These are phyloP conservation scores for Apophysomyces sp. DNA, from an alignment of 371 early-diverging fungal species.

Conservation along the genomic window DNA sequence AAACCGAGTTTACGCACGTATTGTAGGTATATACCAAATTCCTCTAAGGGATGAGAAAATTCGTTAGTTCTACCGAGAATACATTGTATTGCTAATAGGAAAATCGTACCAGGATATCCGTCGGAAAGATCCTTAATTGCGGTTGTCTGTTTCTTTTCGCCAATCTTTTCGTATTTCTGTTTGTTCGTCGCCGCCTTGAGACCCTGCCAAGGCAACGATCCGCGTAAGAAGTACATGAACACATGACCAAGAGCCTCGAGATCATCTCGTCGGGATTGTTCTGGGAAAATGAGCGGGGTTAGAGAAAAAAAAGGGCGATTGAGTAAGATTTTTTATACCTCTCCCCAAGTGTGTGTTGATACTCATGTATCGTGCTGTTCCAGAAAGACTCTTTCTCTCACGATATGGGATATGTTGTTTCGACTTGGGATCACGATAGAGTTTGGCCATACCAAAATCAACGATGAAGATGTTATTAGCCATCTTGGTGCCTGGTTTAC, in stretches of 20 bases:
- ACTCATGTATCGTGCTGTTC: slow-evolving; percentile 96
- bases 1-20: slow-evolving; percentile 95
- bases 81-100: not conserved
- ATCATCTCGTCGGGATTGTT: slow-evolving; percentile 98
- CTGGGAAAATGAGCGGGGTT: slow-evolving; percentile 35
- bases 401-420: slow-evolving; percentile 89
- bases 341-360: slow-evolving; percentile 94
- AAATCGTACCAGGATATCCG: slow-evolving; percentile 73
- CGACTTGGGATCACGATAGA: slow-evolving; percentile 88
- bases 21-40: slow-evolving; percentile 89
- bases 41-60: slow-evolving; percentile 47
- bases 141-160: slow-evolving; percentile 95
- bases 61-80: not conserved
- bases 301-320: slow-evolving; percentile 7
- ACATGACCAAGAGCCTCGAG: slow-evolving; percentile 99
- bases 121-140: slow-evolving; percentile 93
- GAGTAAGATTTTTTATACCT: slow-evolving; percentile 19
- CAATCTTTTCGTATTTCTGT: slow-evolving; percentile 99
- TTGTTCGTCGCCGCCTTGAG: slow-evolving; percentile 98
- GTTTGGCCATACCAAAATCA: slow-evolving; percentile 97
- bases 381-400: slow-evolving; percentile 88
- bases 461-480: slow-evolving; percentile 73
- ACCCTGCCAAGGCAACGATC: slow-evolving; percentile 99
- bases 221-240: slow-evolving; percentile 98
- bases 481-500: slow-evolving; percentile 67